Conservation (phyloP, 768 basidiomycete species). For the Tephrocybe sp. region DNA sequence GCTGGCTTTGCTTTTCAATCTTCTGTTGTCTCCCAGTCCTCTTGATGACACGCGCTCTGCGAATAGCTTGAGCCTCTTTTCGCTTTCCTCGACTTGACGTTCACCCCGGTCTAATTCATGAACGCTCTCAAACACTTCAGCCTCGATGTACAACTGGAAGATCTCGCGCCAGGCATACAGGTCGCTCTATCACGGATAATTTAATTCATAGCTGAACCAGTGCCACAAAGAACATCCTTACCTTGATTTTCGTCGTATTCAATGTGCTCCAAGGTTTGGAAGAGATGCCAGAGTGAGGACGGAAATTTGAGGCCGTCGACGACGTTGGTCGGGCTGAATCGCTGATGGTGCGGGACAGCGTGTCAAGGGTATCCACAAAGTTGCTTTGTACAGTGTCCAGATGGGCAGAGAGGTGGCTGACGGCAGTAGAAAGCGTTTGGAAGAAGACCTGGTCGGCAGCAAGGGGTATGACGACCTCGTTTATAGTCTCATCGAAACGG, state of each 20-base stretch:
- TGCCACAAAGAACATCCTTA: not conserved
- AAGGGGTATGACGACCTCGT: constrained; percentile 74
- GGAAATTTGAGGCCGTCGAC: constrained; percentile 34
- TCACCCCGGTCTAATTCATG: constrained; percentile 67
- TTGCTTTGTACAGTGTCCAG: constrained; percentile 46
- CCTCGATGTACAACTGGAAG: constrained; percentile 83
- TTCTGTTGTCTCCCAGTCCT: constrained; percentile 50
- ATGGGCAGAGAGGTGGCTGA: constrained; percentile 52
- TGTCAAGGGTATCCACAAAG: constrained; percentile 41
- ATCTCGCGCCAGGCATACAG: constrained; percentile 89
- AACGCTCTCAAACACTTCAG: constrained; percentile 79
- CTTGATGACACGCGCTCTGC: constrained; percentile 53
- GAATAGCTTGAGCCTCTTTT: constrained; percentile 62
- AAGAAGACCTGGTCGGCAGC: constrained; percentile 82
- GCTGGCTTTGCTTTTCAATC: constrained; percentile 57
- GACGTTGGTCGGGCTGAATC: constrained; percentile 42
- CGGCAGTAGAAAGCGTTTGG: constrained; percentile 58
- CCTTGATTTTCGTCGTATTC: constrained; percentile 14
- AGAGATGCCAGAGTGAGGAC: constrained; percentile 42
- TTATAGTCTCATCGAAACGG: not conserved
- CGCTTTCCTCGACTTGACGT: constrained; percentile 64
- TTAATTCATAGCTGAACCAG: not conserved
- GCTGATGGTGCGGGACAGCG: constrained; percentile 35
- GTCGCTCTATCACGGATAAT: constrained; percentile 43
- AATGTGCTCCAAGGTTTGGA: constrained; percentile 31